Base-by-base conservation (phyloP, 139 green algal genomes). In the Ostreobium quekettii region DNA sequence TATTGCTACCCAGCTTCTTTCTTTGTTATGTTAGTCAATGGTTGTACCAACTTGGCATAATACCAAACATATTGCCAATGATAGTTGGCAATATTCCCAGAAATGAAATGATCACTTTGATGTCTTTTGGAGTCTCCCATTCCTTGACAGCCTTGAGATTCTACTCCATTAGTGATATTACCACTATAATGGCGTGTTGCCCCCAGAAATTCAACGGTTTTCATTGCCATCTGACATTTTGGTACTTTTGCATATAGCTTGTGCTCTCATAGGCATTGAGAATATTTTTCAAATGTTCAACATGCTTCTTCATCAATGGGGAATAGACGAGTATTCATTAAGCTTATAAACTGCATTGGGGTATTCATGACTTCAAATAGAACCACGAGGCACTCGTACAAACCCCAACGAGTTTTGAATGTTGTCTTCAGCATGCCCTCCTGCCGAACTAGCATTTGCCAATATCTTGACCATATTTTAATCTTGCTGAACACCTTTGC, bases 401-500 rank as follows among this genome's bases (percentile, higher is more conserved):
- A 48, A n/a, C 68, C 48, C 24, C 4, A 8, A 24, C 38, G 22
- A 58, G 32, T 68, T 47, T 47, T 72, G 36, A 81, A 81, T 1
- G 53, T 22, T 3, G 38, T 64, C 29, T 67, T 71, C 1, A 36
- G 33, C 42, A 57, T 65, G 29, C 57, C 37, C 5, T 33, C 48
- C 0, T 39, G 22, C 2, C 28, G 24, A 3, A 82, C 35, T 0
- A 29, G 47, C 1, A 82, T 29, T 53, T 77, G 72, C 36, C 64
- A 61, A 29, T 74, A 83, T 24, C 70, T 72, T 22, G 64, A 36
- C 2, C 64, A n/a, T 1, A 78, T 5, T 37, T 83, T 65, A 26
- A 83, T 48, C 28, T 76, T 78, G n/a, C 30, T 65, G 26, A 80
- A 78, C 31, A 74, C 66, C 0, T 59, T 61, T 15, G 65, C 37